A percentile compares a stretch with the other conserved stretches of the same genome.
These are phyloP conservation scores for Elsinoe australis DNA, from an alignment of 2,329 filamentous ascomycete species.

Conservation along the genomic window DNA sequence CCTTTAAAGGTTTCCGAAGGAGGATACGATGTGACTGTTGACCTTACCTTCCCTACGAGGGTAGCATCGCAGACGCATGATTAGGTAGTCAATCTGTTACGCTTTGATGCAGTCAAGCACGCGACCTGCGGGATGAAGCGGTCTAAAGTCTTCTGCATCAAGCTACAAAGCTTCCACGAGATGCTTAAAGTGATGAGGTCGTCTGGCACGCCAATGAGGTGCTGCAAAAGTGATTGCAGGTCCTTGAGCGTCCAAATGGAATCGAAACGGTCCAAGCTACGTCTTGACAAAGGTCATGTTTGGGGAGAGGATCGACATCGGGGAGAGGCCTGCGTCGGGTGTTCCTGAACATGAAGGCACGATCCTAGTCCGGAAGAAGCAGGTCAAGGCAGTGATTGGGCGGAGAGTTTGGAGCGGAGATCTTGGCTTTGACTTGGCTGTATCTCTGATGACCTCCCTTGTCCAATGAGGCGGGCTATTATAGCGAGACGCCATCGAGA, in stretches of 20 bases:
- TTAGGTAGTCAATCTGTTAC: constrained; percentile 1
- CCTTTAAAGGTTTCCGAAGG: constrained; percentile 2
- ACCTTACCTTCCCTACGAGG: constrained; percentile 10
- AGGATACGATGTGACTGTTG: background rate
- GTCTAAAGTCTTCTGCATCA: background rate
- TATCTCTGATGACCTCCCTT: background rate
- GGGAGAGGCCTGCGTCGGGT: constrained; percentile 10
- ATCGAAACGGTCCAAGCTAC: constrained; percentile 10
- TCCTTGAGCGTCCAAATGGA: constrained; percentile 5
- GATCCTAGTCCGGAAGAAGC: constrained; percentile 7
- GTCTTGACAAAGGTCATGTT: background rate
- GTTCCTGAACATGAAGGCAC: constrained; percentile 13
- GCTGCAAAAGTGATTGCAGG: background rate
- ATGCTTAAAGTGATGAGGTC: constrained; percentile 3
- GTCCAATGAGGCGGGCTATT: background rate
- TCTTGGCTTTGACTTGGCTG: constrained; percentile 10
- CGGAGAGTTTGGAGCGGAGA: constrained; percentile 13
- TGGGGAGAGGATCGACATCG: constrained; percentile 5
- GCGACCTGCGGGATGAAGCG: constrained; percentile 12
- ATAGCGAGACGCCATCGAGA: constrained; percentile 2
- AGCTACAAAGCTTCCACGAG: constrained; percentile 3
- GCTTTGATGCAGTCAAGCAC: background rate
- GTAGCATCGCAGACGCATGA: constrained; percentile 4
- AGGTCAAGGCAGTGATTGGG: constrained; percentile 7
- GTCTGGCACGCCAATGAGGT: background rate